Evolutionary conservation across 2,329 filamentous ascomycete species (phyloP).

Genomic region (Colletotrichum costaricense): DNA sequence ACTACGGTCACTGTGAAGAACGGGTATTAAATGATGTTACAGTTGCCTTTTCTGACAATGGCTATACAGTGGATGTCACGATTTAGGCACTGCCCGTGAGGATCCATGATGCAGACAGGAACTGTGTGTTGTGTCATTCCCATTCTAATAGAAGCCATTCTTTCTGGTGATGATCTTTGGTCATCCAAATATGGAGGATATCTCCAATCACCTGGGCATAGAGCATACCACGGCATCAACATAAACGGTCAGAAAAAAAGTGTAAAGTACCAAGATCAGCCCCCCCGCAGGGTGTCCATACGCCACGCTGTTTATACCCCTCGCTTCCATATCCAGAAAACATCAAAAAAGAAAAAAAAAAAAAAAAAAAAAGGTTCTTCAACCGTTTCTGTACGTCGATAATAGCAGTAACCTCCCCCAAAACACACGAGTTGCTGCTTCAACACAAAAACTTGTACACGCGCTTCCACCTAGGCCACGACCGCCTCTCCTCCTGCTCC

Average conservation of each 20-base stretch:
- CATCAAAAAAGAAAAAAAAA: neutral
- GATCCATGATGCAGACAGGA: neutral
- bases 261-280: neutral
- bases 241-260: neutral
- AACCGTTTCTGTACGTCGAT: too few relatives aligned
- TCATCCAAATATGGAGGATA: neutral
- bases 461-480: constrained; percentile 83
- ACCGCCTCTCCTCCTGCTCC: constrained; percentile 78
- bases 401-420: neutral
- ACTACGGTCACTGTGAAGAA: too few relatives aligned
- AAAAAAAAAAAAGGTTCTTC: neutral
- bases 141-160: neutral
- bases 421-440: constrained; percentile 6
- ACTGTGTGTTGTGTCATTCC: neutral
- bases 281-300: neutral
- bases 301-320: neutral
- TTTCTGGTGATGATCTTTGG: neutral
- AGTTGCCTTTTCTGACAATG: too few relatives aligned
- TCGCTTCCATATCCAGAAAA: neutral
- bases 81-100: neutral
- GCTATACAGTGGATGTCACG: neutral
- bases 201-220: neutral
- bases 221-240: neutral
- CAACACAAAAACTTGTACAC: constrained; percentile 80
- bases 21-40: too few relatives aligned